A percentile compares a stretch with the other conserved stretches of the same genome.
Conservation (phyloP, 345 rosid species). For the Moricandia moricandioides region DNA sequence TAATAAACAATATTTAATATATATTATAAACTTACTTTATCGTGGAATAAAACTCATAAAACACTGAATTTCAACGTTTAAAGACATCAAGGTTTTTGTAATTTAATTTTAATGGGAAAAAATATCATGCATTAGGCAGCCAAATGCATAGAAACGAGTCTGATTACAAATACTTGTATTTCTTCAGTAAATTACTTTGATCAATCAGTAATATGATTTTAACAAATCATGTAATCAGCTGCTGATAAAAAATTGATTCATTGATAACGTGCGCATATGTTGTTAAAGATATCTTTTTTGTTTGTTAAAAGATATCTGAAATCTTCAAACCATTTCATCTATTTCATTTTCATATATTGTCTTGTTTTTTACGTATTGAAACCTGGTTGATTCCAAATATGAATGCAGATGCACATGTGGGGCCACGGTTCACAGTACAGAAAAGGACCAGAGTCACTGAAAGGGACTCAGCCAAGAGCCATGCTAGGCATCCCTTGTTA, state of each 20-base stretch:
- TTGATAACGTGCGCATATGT: neutral
- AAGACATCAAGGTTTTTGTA: neutral
- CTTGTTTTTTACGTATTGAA: neutral
- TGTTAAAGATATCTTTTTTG: neutral
- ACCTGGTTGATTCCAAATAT: neutral
- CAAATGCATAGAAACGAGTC: neutral
- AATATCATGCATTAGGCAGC: neutral
- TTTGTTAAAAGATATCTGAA: neutral
- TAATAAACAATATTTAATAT: neutral
- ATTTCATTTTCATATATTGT: neutral
- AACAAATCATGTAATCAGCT: neutral
- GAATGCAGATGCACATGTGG: constrained; percentile 89
- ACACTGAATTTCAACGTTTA: neutral
- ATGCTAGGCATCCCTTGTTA: constrained; percentile 76
- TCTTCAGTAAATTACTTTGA: neutral
- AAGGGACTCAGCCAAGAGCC: constrained; percentile 69
- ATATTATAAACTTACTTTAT: neutral
- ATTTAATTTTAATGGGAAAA: neutral
- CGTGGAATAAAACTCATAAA: neutral
- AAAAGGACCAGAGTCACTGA: constrained; percentile 30
- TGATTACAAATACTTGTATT: neutral
- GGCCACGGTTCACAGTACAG: constrained; percentile 90
- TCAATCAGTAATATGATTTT: neutral
- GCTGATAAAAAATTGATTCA: neutral
- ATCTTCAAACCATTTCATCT: neutral